Conservation (phyloP, 768 basidiomycete species). For the Collybia sp. region DNA sequence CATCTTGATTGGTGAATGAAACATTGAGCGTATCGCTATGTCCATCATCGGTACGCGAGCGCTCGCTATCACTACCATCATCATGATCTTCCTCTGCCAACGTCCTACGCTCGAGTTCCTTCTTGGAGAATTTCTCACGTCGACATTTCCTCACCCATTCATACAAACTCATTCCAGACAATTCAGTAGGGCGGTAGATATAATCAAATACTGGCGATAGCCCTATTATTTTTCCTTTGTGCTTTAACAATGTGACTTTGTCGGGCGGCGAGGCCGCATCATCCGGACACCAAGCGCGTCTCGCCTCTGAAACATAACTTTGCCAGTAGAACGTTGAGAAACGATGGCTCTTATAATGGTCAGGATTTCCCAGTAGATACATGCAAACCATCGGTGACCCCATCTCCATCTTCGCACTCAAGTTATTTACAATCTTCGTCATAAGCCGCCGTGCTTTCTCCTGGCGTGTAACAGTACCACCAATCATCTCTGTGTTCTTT, state of each 20-base stretch:
- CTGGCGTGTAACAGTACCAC: background rate
- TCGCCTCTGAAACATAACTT: conserved; percentile 2
- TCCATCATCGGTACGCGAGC: background rate
- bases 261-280: conserved; percentile 5
- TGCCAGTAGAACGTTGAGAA: conserved; percentile 25
- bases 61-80: background rate
- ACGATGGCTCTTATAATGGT: conserved; percentile 24
- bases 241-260: conserved; percentile 15
- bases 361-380: conserved; percentile 25
- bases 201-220: conserved; percentile 16
- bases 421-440: conserved; percentile 20
- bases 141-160: conserved; percentile 11
- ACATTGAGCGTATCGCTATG: background rate
- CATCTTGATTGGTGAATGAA: background rate
- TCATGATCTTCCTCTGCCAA: background rate
- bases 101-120: background rate
- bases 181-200: conserved; percentile 10
- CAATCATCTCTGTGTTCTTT: conserved; percentile 15
- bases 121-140: background rate
- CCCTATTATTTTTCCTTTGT: conserved; percentile 11
- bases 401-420: conserved; percentile 24
- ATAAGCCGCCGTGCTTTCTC: conserved; percentile 16
- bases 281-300: background rate
- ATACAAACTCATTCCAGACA: conserved; percentile 11
- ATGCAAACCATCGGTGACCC: conserved; percentile 25